Evolutionary conservation across 306 rosid genomes (phyloP), one percentile per base, ranked within the genome.

Genomic region (Vigna nakashimae): DNA sequence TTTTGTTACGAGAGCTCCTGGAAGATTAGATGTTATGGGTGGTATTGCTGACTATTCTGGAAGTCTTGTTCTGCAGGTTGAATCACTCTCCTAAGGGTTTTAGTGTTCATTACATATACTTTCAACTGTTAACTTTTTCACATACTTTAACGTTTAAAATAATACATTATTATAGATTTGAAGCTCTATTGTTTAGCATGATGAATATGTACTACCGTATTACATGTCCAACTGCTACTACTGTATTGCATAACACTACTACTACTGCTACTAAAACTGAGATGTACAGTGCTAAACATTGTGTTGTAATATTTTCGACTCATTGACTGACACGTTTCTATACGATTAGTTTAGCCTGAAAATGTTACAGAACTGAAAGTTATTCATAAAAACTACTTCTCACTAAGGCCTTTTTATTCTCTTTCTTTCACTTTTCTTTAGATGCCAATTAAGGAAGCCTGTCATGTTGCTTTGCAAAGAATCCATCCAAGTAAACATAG

Each of bases 41-140:
- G 99, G 99, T 50, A 96, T 96, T 82, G 99, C 98, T 68, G 99
- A 96, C 84, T 96, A 96, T 81, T 96, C 99, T 57, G 99, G 99
- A 81, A 91, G 98, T 81, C 97, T 96, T 75, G 99, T 96, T 58
- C 92, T 96, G 78, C 99, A 95, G 97, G 97, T 94, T 58, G 65
- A 28, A 48, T 63, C 65, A 51, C 17, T 77, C 76, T 69, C 74
- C 65, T 32, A 13, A 56, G 20, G 65, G 38, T 52, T 80, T 50
- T 48, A 48, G 3, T 48, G 62, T 81, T 42, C 74, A 16, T 34
- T 70, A 70, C 71, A 82, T 79, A 69, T 76, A 32, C 30, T 38
- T 65, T 75, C 22, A 40, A 78, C 65, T 42, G 62, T 57, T 17
- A 48, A 50, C 11, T 56, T 58, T 43, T 46, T 50, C 79, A 49